Evolutionary conservation across 305 asterid species (phyloP).

Genomic region (Plantago coronopus): DNA sequence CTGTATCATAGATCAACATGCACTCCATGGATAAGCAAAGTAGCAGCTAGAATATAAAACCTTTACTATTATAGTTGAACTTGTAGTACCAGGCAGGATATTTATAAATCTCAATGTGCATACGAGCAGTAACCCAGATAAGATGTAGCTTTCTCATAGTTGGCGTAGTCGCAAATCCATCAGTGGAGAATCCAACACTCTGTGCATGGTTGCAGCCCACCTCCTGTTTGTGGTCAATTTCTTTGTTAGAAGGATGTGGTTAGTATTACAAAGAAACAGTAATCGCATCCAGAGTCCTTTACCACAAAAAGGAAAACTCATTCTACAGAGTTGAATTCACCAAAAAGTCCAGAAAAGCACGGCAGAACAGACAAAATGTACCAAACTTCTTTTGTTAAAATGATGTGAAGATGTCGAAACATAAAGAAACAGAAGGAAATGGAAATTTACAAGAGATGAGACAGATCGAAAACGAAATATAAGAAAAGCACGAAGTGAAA

Average conservation of each 20-base stretch:
- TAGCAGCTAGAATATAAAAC: neutral
- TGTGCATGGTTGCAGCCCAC: slow-evolving; percentile 69
- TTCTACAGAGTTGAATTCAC: too few species aligned
- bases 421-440: slow-evolving; percentile 3
- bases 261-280: neutral
- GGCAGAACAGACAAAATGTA: neutral
- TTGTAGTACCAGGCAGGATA: slow-evolving; percentile 58
- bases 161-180: slow-evolving; percentile 61
- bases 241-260: neutral
- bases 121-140: slow-evolving; percentile 68
- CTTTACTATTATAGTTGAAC: neutral
- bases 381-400: neutral
- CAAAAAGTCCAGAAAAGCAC: neutral
- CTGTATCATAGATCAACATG: slow-evolving; percentile 35
- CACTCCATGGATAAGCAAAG: neutral
- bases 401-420: neutral
- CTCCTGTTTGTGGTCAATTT: slow-evolving; percentile 34
- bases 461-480: neutral
- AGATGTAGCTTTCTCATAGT: slow-evolving; percentile 54
- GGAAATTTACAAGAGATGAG: neutral
- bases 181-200: slow-evolving; percentile 57
- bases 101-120: slow-evolving; percentile 63
- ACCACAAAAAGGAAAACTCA: neutral
- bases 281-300: neutral
- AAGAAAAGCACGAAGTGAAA: neutral